Evolutionary conservation across 139 green algal species (phyloP).

Genomic region (Micromonas commoda): DNA sequence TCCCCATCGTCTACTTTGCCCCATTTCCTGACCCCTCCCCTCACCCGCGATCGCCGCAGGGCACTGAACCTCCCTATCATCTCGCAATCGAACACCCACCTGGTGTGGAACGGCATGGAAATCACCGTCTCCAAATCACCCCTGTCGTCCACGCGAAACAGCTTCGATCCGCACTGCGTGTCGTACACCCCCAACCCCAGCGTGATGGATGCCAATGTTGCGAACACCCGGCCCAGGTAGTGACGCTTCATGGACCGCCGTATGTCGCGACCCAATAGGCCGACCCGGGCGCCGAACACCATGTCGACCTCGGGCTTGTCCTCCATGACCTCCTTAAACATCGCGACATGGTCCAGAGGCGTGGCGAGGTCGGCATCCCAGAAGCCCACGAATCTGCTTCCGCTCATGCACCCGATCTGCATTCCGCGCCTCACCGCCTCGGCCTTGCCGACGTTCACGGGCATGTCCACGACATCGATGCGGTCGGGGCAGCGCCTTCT

Average conservation of each 20-base stretch:
- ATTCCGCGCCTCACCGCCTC: constrained; percentile 2
- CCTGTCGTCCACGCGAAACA: not conserved
- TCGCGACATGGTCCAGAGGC: not conserved
- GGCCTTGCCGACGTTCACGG: not conserved
- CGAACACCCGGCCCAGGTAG: constrained; percentile 8
- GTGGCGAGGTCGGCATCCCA: constrained; percentile 11
- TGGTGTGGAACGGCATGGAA: not conserved
- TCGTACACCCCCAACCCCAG: not conserved
- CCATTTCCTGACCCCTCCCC: no score
- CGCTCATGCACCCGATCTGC: not conserved
- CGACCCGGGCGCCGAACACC: constrained; percentile 2
- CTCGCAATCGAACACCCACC: constrained; percentile 6
- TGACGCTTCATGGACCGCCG: not conserved
- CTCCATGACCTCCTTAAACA: not conserved
- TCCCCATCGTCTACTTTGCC: no score
- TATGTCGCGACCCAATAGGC: constrained; percentile 6
- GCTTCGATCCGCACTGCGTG: constrained; percentile 10
- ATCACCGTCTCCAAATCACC: not conserved
- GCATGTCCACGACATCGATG: not conserved
- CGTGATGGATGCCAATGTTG: not conserved
- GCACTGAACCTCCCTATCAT: not conserved
- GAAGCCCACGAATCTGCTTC: not conserved
- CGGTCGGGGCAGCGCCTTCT: not conserved
- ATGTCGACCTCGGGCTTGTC: not conserved
- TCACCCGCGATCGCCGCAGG: no score